Conservation (phyloP, 345 rosid genomes). For the Pistacia atlantica region DNA sequence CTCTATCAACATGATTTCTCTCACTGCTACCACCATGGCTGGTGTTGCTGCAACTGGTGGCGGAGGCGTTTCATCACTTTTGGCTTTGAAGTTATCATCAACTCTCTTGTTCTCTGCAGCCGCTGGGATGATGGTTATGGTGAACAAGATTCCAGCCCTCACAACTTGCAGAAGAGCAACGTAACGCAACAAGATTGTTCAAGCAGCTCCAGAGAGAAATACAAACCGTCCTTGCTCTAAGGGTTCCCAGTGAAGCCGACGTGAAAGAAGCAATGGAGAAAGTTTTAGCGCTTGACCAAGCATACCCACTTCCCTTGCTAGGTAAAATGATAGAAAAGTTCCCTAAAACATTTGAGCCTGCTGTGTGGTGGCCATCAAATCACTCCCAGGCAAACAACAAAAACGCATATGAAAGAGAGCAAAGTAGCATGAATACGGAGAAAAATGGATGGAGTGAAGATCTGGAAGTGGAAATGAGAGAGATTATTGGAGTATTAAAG, state of each 20-base stretch:
- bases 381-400: not conserved
- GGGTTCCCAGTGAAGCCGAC: conserved; percentile 13
- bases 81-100: conserved; percentile 49
- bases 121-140: conserved; percentile 39
- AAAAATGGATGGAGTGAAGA: conserved; percentile 41
- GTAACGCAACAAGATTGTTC: conserved; percentile 47
- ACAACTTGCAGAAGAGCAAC: conserved; percentile 58
- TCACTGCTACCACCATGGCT: conserved; percentile 56
- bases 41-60: conserved; percentile 44
- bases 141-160: conserved; percentile 21
- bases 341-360: conserved; percentile 26
- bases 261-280: conserved; percentile 21
- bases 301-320: conserved; percentile 35
- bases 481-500: conserved; percentile 28
- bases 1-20: conserved; percentile 70
- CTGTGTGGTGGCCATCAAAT: conserved; percentile 32
- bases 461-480: conserved; percentile 43
- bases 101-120: conserved; percentile 43
- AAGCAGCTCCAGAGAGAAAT: conserved; percentile 39
- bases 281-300: conserved; percentile 30
- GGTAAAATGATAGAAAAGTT: conserved; percentile 5
- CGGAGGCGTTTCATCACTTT: conserved; percentile 24
- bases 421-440: not conserved
- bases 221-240: conserved; percentile 17
- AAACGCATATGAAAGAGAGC: no score